Evolutionary conservation across 2,329 filamentous ascomycete genomes (phyloP).

Genomic region (Trichoderma afroharzianum): DNA sequence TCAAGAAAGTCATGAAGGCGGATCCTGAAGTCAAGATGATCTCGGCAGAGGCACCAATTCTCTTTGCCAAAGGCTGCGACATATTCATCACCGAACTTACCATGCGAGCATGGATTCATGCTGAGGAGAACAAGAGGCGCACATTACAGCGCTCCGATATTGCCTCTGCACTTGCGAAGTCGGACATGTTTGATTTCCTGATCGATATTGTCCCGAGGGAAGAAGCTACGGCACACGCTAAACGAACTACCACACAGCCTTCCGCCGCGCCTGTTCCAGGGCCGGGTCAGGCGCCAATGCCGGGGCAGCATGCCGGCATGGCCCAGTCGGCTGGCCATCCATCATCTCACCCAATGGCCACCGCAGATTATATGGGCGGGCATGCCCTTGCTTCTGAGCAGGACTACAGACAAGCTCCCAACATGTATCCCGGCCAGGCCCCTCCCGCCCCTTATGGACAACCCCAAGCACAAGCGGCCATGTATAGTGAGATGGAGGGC

Average conservation of each 20-base stretch:
- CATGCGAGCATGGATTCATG: conserved; percentile 99
- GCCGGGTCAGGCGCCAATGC: conserved; percentile 50
- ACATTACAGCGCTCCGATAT: conserved; percentile 96
- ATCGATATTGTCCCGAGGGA: conserved; percentile 98
- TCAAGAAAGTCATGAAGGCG: conserved; percentile 99
- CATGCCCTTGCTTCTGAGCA: conserved; percentile 65
- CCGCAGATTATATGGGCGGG: conserved; percentile 59
- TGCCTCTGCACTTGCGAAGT: conserved; percentile 90
- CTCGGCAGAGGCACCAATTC: conserved; percentile 92
- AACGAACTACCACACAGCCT: conserved; percentile 61
- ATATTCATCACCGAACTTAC: conserved; percentile 99
- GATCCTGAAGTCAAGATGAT: conserved; percentile 99
- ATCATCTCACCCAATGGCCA: conserved; percentile 54
- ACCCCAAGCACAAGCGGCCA: conserved; percentile 60
- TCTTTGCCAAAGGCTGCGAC: conserved; percentile 97
- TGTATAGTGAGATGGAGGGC: conserved; percentile 76
- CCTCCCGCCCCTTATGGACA: conserved; percentile 72
- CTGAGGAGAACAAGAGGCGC: conserved; percentile 96
- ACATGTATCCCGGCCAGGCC: conserved; percentile 78
- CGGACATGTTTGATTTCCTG: conserved; percentile 99
- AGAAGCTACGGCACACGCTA: conserved; percentile 81
- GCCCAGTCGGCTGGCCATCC: conserved; percentile 55
- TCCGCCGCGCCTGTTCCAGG: conserved; percentile 43
- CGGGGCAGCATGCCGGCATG: conserved; percentile 48
- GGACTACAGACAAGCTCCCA: conserved; percentile 74